Evolutionary conservation across 179 eudicot species (phyloP), one percentile per base, ranked within the genome.

Genomic region (Beta corolliflora): DNA sequence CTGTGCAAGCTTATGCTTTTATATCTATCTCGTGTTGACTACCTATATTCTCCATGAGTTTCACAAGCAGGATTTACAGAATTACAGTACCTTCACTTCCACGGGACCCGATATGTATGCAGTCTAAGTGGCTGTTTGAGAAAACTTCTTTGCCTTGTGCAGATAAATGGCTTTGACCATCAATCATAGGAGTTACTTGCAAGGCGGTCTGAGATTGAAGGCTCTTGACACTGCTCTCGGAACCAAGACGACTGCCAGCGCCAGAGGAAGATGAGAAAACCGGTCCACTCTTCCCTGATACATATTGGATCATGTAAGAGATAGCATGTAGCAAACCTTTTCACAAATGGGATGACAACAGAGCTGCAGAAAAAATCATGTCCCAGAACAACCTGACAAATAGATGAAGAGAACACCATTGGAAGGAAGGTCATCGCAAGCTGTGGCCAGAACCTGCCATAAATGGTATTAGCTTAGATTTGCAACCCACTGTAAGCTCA

Each of bases 361-460:
- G 54, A 66, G 58, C 36, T 8, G 78, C 76, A n/a, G 16, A 76
- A 46, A 55, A 72, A 21, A 76, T 73, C n/a, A 74, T 18, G 61
- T 16, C 53, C 61, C 48, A 83, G 48, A 19, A 48, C 55, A 69
- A 88, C 94, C 97, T 83, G 98, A 95, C 60, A 95, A 50, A 87
- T 93, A 93, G 76, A 93, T 80, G 77, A 95, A 82, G 77, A 95
- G 89, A 85, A 95, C 84, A 79, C 98, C 98, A 89, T 95, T 97
- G 81, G 92, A 79, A 73, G 95, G 93, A 73, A 93, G 95, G 79
- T 93, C 95, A 83, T 95, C 98, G 78, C 95, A 95, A 41, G 89
- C 88, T 74, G 93, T 93, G 68, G 95, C 97, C 86, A 95, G 81
- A 77, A 95, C 95, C 98, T 95, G 90, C 70, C 69, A 81, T 29